A percentile compares a stretch with the other conserved stretches of the same genome.
These are phyloP conservation scores for Avena eriantha DNA, from an alignment of 176 grass and related monocot genomes.

Conservation along the genomic window DNA sequence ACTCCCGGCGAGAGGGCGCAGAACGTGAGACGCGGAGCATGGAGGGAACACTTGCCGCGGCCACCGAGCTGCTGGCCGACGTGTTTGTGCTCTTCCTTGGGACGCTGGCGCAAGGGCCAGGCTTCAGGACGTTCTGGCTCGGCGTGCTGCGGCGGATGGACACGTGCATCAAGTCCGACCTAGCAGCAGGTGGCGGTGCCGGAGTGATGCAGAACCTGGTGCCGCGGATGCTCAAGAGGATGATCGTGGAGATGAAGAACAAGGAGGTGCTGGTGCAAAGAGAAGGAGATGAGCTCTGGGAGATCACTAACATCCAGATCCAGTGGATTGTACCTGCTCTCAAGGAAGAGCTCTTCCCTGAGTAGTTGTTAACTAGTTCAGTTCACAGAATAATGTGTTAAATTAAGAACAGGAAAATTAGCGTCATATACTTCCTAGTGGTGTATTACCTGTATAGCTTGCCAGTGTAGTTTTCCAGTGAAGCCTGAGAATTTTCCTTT, in stretches of 20 bases:
- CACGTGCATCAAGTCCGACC: slow-evolving; percentile 84
- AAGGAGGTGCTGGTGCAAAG: slow-evolving; percentile 69
- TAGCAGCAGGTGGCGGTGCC: slow-evolving; percentile 47
- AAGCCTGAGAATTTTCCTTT: not conserved
- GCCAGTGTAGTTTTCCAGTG: not conserved
- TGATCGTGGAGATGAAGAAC: slow-evolving; percentile 91
- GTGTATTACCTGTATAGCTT: slow-evolving; percentile 28
- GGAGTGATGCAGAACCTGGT: slow-evolving; percentile 70
- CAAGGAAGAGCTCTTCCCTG: slow-evolving; percentile 82
- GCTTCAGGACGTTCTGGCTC: slow-evolving; percentile 91
- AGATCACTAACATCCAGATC: slow-evolving; percentile 90
- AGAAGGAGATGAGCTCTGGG: slow-evolving; percentile 83
- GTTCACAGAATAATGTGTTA: not conserved
- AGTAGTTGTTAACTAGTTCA: slow-evolving; percentile 30
- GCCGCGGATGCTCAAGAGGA: slow-evolving; percentile 72
- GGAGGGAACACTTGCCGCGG: slow-evolving; percentile 68
- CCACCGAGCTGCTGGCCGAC: slow-evolving; percentile 71
- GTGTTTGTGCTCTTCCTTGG: slow-evolving; percentile 65
- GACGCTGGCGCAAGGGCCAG: slow-evolving; percentile 62
- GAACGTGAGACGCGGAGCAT: slow-evolving; percentile 87
- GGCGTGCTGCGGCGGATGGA: slow-evolving; percentile 88
- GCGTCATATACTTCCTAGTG: not conserved
- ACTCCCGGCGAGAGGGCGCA: slow-evolving; percentile 70
- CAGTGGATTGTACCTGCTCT: slow-evolving; percentile 91
- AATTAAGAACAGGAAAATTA: slow-evolving; percentile 1